These are phyloP conservation scores for Chaetoceros tenuissimus DNA, from an alignment of 108 stramenopile genomes.

Conservation along the genomic window DNA sequence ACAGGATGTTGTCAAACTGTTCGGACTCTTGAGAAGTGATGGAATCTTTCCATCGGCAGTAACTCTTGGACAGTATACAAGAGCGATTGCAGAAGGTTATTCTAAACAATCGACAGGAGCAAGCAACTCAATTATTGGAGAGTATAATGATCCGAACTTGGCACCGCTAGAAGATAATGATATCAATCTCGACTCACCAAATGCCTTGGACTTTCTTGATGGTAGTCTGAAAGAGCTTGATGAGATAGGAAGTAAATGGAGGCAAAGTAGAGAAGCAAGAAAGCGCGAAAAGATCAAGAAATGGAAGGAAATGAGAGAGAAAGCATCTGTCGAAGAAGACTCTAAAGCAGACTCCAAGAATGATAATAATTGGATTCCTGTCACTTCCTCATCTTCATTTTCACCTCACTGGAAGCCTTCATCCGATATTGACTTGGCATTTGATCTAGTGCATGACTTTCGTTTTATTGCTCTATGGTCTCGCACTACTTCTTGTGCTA, in stretches of 20 bases:
- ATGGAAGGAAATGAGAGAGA: not conserved
- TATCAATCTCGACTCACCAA: slow-evolving; percentile 5
- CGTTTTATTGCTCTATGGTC: slow-evolving; percentile 72
- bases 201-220: slow-evolving; percentile 44
- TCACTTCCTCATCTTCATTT: slow-evolving; percentile 64
- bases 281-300: not conserved
- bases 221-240: slow-evolving; percentile 37
- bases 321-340: slow-evolving; percentile 6
- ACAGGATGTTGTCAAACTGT: slow-evolving; percentile 64
- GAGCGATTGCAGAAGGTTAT: slow-evolving; percentile 80
- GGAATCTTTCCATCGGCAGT: slow-evolving; percentile 80
- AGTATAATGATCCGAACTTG: not conserved
- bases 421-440: not conserved
- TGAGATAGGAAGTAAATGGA: slow-evolving; percentile 67
- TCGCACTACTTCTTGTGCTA: slow-evolving; percentile 45
- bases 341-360: not conserved
- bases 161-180: slow-evolving; percentile 18
- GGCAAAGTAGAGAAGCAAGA: slow-evolving; percentile 13
- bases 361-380: slow-evolving; percentile 46
- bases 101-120: slow-evolving; percentile 42
- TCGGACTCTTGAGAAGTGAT: slow-evolving; percentile 69
- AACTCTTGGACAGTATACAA: slow-evolving; percentile 80
- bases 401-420: slow-evolving; percentile 4
- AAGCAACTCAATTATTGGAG: not conserved
- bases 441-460: slow-evolving; percentile 5